phyloP scores from a whole-genome alignment of 2,329 filamentous ascomycete genomes.

The Zymoseptoria pseudotritici region DNA sequence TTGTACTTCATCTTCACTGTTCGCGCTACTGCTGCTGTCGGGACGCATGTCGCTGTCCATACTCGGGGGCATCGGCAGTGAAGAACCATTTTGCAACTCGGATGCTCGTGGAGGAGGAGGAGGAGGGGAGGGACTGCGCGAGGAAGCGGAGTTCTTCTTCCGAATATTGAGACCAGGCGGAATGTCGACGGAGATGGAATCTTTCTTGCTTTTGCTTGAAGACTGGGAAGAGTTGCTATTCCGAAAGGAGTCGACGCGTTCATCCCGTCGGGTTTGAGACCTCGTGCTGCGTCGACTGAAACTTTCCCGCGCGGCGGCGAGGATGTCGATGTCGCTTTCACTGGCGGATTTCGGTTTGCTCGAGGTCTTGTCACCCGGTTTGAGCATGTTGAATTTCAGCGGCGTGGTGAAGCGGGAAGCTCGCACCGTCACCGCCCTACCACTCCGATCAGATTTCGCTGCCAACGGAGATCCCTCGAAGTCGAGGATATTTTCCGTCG shows the following conservation, averaged over 20 bases:
- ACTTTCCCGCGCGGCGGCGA: background rate
- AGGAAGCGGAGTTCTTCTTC: background rate
- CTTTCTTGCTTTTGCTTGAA: background rate
- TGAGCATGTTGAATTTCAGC: too few relatives aligned
- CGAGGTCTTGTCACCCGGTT: too few relatives aligned
- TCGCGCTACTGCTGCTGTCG: background rate
- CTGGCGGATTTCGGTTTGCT: background rate
- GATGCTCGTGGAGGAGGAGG: background rate
- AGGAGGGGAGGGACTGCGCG: background rate
- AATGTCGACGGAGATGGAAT: background rate
- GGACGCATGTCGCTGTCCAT: too few relatives aligned
- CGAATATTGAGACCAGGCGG: slow-evolving; percentile 1
- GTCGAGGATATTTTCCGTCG: background rate
- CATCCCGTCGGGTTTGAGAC: slow-evolving; percentile 9
- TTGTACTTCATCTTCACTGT: background rate
- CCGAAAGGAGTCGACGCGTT: slow-evolving; percentile 11
- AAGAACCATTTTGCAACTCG: background rate
- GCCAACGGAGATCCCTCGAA: background rate
- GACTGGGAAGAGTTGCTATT: background rate
- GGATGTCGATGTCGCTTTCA: background rate
- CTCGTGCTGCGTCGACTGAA: slow-evolving; percentile 3
- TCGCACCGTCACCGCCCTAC: too few relatives aligned
- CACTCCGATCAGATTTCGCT: background rate
- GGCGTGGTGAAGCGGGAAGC: too few relatives aligned
- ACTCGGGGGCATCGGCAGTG: background rate